phyloP scores from a whole-genome alignment of 2,329 filamentous ascomycete species.

The Sarocladium kiliense region DNA sequence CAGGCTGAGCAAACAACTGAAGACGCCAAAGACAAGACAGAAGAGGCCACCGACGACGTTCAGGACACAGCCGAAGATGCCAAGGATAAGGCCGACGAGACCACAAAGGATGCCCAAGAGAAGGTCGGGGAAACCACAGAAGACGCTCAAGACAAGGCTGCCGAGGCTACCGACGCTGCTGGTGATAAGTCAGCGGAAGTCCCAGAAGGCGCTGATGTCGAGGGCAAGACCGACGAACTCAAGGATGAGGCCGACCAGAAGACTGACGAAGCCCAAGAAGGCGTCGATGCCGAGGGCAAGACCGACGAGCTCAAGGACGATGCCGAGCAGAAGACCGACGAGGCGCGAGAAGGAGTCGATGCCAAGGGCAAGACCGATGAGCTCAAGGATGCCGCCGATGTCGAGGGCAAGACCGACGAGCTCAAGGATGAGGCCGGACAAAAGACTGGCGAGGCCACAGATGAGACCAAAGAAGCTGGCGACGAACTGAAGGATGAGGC shows the following conservation, averaged over 20 bases:
- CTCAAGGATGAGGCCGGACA: conserved; percentile 7
- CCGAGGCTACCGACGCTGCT: neutral
- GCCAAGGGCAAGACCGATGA: conserved; percentile 12
- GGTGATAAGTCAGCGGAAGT: neutral
- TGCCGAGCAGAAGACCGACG: conserved; percentile 2
- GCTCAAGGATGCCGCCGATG: conserved; percentile 13
- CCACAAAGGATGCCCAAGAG: conserved; percentile 11
- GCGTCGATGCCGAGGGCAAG: conserved; percentile 12
- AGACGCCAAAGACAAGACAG: neutral
- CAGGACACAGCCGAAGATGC: conserved; percentile 13
- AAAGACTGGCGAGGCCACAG: conserved; percentile 8
- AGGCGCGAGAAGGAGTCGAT: neutral
- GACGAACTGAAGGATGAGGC: neutral
- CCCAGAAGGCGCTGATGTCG: conserved; percentile 2
- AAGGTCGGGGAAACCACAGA: neutral
- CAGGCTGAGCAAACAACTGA: conserved; percentile 7
- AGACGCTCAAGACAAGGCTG: conserved; percentile 10
- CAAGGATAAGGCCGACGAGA: conserved; percentile 10
- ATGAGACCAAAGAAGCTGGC: neutral
- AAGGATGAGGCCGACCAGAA: conserved; percentile 12
- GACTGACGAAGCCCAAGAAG: conserved; percentile 11
- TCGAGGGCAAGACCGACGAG: conserved; percentile 12
- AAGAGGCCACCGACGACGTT: conserved; percentile 9
- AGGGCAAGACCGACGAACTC: conserved; percentile 11
- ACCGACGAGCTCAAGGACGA: conserved; percentile 8